Conservation (phyloP, 2,329 filamentous ascomycete genomes). For the Fusarium oxysporum region DNA sequence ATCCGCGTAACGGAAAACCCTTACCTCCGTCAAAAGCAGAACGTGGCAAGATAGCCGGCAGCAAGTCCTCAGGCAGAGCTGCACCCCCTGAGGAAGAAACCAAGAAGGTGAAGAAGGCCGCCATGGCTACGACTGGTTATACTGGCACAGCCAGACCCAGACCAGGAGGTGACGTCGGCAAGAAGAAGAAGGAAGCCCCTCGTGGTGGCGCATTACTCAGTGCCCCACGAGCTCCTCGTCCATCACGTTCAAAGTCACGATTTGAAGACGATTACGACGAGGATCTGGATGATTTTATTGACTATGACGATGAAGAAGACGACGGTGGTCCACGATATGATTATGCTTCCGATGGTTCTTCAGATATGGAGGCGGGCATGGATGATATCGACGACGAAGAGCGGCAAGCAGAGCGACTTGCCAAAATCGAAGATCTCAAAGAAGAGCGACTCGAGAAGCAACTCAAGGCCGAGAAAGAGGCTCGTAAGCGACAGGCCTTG, state of each 20-base stretch:
- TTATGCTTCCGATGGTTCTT: conserved; percentile 74
- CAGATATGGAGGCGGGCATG: conserved; percentile 82
- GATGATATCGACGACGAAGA: conserved; percentile 82
- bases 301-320: conserved; percentile 69
- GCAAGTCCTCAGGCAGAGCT: conserved; percentile 37
- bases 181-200: conserved; percentile 50
- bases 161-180: conserved; percentile 51
- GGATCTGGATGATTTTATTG: conserved; percentile 71
- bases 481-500: conserved; percentile 58
- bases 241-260: conserved; percentile 50
- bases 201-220: conserved; percentile 58
- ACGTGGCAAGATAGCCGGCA: conserved; percentile 34
- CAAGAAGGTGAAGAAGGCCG: conserved; percentile 72
- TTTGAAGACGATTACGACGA: conserved; percentile 73
- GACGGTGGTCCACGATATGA: conserved; percentile 58
- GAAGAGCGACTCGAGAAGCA: conserved; percentile 71
- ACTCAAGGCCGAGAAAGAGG: conserved; percentile 72
- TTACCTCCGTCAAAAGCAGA: conserved; percentile 31
- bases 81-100: conserved; percentile 49
- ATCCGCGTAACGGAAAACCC: conserved; percentile 38
- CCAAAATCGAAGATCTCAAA: conserved; percentile 74
- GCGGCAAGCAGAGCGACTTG: conserved; percentile 68
- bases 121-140: conserved; percentile 72
- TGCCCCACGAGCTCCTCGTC: conserved; percentile 44
- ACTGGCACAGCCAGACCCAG: conserved; percentile 72